phyloP scores from a whole-genome alignment of 2,329 filamentous ascomycete species.

The Lachnellula cervina region DNA sequence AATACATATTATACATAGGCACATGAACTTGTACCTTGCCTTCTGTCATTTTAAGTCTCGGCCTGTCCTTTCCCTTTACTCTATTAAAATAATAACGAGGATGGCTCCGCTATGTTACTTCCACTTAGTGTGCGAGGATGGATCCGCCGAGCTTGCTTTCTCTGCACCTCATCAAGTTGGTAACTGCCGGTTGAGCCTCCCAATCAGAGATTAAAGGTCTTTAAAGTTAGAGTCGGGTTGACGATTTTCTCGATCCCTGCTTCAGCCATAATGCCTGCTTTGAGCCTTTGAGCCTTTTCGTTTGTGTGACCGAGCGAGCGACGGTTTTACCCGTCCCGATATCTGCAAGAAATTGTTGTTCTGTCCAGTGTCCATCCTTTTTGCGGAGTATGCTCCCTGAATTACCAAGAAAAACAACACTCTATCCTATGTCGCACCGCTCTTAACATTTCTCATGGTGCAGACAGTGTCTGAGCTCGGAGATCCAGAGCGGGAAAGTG shows the following conservation, averaged over 20 bases:
- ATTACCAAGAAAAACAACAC: background rate
- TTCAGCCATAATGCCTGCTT: constrained; percentile 3
- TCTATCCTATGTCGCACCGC: constrained; percentile 3
- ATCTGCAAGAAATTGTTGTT: background rate
- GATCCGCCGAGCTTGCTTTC: background rate
- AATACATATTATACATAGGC: too few relatives aligned
- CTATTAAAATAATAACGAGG: background rate
- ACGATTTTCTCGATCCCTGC: background rate
- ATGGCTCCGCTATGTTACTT: background rate
- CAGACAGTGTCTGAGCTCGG: constrained; percentile 4
- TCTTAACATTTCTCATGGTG: constrained; percentile 1
- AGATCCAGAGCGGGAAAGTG: background rate
- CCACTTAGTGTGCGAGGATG: background rate
- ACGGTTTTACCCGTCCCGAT: background rate
- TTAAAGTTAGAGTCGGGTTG: background rate
- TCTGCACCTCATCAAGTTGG: too few relatives aligned
- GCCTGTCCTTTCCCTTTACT: background rate
- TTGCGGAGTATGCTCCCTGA: constrained; percentile 1
- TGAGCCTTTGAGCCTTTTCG: constrained; percentile 8
- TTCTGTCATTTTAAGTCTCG: background rate
- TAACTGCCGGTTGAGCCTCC: background rate
- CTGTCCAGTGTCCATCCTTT: background rate
- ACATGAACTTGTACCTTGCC: background rate
- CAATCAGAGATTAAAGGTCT: background rate
- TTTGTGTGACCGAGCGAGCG: background rate